Conservation (phyloP, 805 yeast species). For the Candida corydali region DNA sequence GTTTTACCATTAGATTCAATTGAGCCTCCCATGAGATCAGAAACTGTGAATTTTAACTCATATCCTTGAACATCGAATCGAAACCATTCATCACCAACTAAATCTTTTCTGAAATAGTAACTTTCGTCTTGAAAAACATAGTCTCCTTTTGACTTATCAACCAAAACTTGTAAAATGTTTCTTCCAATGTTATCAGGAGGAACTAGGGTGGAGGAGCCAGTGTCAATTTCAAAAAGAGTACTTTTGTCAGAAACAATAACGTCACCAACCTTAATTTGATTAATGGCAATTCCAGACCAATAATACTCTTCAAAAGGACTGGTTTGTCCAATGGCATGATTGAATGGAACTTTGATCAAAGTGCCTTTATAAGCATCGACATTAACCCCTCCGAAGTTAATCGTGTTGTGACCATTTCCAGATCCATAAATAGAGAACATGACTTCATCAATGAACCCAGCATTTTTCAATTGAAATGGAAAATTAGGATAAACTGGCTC, state of each 20-base stretch:
- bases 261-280: conserved; percentile 9
- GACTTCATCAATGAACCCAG: conserved; percentile 9
- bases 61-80: conserved; percentile 4
- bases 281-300: conserved; percentile 13
- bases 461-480: conserved; percentile 12
- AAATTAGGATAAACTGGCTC: conserved; percentile 11
- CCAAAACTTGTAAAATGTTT: conserved; percentile 11
- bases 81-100: conserved; percentile 11
- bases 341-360: conserved; percentile 12
- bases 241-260: conserved; percentile 11
- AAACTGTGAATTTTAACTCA: conserved; percentile 1
- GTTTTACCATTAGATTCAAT: conserved; percentile 8
- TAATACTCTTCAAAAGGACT: conserved; percentile 8
- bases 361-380: conserved; percentile 16
- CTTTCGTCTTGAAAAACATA: conserved; percentile 4
- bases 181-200: conserved; percentile 11
- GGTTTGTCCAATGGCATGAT: conserved; percentile 11
- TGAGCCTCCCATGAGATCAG: background rate
- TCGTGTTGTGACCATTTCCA: background rate
- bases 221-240: conserved; percentile 14
- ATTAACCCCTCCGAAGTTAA: conserved; percentile 24
- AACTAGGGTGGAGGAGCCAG: conserved; percentile 15
- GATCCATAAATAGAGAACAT: conserved; percentile 14
- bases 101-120: conserved; percentile 10
- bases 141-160: conserved; percentile 4